Evolutionary conservation across 768 basidiomycete genomes (phyloP), one percentile per base, ranked within the genome.

Genomic region (Mycena amicta): DNA sequence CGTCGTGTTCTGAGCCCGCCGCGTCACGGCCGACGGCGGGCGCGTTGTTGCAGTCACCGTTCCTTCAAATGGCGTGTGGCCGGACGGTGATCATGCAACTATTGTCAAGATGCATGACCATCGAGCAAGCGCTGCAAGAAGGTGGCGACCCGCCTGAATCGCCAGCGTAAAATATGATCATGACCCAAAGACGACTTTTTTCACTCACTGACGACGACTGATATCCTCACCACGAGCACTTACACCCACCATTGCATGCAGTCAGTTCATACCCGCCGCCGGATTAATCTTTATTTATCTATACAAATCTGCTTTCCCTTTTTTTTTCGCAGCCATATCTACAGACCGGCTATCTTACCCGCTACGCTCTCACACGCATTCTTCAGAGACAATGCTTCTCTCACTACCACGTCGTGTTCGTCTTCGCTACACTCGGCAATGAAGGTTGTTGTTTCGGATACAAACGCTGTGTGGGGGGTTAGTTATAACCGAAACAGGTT

Each of bases 381-480:
- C 71, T 89, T 92, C 72, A 93, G 75, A 63, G 72, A 79, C 61
- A 86, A 83, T 18, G 88, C 83, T 64, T 86, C 86, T 56, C 77
- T 80, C 3, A 93, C 89, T 16, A 95, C 92, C 57, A 80, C 80
- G 62, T 93, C 91, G 69, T 93, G 88, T 63, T 95, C 94, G 67
- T 96, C 93, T 73, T 94, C 92, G 3, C 85, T 83, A 67, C 87
- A 90, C 71, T 96, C 95, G 3, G 86, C 86, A 53, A 96, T 87
- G 74, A 96, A 94, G 26, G 90, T 88, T 18, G 90, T 79, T 27
- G 93, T 90, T 70, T 96, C 95, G 11, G 86, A 77, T 16, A 83
- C 86, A 65, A 92, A 90, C 12, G 88, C 92, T 92, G 43, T 45
- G 22, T 16, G 22, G 64, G 29, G 30, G 29, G 30, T 25, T 8